phyloP scores from a whole-genome alignment of 768 basidiomycete species.

The Thelephora aurantiotincta region DNA sequence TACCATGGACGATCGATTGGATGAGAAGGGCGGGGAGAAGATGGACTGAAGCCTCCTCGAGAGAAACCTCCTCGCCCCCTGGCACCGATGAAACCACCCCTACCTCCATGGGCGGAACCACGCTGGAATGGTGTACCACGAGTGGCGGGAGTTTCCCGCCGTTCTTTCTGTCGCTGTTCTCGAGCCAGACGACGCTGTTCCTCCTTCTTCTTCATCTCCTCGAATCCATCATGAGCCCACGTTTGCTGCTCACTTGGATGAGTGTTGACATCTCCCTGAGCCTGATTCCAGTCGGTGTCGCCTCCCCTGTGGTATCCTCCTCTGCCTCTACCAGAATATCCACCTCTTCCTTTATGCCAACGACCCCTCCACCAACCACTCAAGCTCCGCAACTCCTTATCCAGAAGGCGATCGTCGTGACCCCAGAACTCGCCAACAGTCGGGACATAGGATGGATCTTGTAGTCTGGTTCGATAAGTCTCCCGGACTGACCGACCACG shows the following conservation, averaged over 20 bases:
- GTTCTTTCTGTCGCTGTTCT: slow-evolving; percentile 20
- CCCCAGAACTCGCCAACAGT: slow-evolving; percentile 90
- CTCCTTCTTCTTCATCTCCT: slow-evolving; percentile 71
- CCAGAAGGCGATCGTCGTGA: slow-evolving; percentile 81
- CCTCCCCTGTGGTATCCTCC: slow-evolving; percentile 17
- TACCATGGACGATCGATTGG: slow-evolving; percentile 45
- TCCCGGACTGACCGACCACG: slow-evolving; percentile 60
- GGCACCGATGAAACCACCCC: slow-evolving; percentile 28
- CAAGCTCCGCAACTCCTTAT: slow-evolving; percentile 67
- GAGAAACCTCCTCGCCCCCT: slow-evolving; percentile 27
- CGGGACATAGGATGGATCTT: slow-evolving; percentile 85
- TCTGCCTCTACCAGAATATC: slow-evolving; percentile 34
- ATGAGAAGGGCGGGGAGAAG: slow-evolving; percentile 11
- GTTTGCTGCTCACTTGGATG: slow-evolving; percentile 49
- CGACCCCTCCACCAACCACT: slow-evolving; percentile 82
- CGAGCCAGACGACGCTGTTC: slow-evolving; percentile 27
- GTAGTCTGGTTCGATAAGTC: slow-evolving; percentile 72
- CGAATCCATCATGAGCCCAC: slow-evolving; percentile 83
- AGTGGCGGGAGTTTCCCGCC: slow-evolving; percentile 11
- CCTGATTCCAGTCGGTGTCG: slow-evolving; percentile 8
- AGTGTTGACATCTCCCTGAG: slow-evolving; percentile 16
- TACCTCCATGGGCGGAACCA: slow-evolving; percentile 27
- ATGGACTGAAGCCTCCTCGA: slow-evolving; percentile 16
- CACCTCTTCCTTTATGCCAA: slow-evolving; percentile 52
- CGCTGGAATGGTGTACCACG: slow-evolving; percentile 13